Conservation (phyloP, 2,329 filamentous ascomycete genomes). For the Ophiocordyceps camponoti-rufipedis region DNA sequence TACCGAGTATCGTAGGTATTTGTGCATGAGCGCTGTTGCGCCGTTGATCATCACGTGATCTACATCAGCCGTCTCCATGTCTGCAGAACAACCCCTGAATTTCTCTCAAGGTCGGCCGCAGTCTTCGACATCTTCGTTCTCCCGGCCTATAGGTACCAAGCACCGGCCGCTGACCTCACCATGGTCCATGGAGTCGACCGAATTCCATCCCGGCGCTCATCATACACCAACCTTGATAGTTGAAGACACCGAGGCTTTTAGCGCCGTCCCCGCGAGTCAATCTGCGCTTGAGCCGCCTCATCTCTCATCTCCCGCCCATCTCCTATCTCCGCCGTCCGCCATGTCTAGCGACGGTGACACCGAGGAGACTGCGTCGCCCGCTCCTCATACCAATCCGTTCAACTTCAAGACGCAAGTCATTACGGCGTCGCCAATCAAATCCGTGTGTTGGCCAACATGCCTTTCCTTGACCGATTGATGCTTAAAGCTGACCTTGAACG, state of each 20-base stretch:
- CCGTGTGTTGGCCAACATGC: constrained; percentile 29
- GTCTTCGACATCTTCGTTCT: too few relatives aligned
- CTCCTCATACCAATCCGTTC: constrained; percentile 50
- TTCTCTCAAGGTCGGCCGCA: too few relatives aligned
- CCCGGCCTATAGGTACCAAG: too few relatives aligned
- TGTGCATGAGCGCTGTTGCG: too few relatives aligned
- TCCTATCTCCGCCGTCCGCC: constrained; percentile 4
- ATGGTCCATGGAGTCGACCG: constrained; percentile 4
- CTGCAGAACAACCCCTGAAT: neutral
- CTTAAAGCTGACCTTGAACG: neutral
- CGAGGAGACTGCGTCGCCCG: constrained; percentile 1
- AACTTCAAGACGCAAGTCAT: constrained; percentile 81
- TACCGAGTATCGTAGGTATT: too few relatives aligned
- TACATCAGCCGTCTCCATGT: neutral
- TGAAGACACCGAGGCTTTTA: constrained; percentile 6
- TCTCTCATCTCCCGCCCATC: neutral
- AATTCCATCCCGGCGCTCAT: constrained; percentile 1
- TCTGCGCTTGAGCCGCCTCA: neutral
- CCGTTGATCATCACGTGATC: neutral
- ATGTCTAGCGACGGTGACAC: constrained; percentile 5
- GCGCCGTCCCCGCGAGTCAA: neutral
- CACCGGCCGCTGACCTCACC: neutral
- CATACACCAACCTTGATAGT: constrained; percentile 4
- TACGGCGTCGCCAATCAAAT: constrained; percentile 58
- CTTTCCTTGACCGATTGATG: neutral